Base-by-base conservation (phyloP, 1,139 yeast genomes). In the Zygosaccharomyces pseudobailii region DNA sequence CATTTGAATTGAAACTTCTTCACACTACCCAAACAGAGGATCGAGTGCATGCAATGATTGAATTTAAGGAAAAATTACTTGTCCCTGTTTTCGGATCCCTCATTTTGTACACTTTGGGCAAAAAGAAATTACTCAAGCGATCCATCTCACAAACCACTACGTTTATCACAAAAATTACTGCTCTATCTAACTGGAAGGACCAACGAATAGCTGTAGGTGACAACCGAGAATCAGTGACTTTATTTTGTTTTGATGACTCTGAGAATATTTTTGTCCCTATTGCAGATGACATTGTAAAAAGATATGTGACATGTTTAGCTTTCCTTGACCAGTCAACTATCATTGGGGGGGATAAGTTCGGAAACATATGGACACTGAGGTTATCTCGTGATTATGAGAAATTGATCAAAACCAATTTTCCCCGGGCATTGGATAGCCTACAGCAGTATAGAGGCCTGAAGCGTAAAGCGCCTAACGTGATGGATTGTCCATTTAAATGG, bases 261-360 rank as follows among this genome's bases (percentile, higher is more conserved):
- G 70, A 68, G n/a, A 80, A 83, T 58, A 62, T 62, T 21, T 82
- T 90, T 57, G 60, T 80, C 8, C 76, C 84, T 1, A 71, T 89
- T 54, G 83, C 82, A 0, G 89, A 84, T 59, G 97, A 92, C 66
- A 67, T 75, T 0, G 67, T 83, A 42, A 73, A 81, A 40, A 72
- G 97, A 30, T 87, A 84, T 59, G 72, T 84, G 3, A 84, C 95
- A 0, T 61, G 82, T 1, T 55, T 84, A 40, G 59, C 72, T 2
- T 67, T 79, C 55, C 67, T 92, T 6, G 98, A 92, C 64, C 76
- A 79, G 49, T 82, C 81, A 50, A 88, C 97, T 0, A 76, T 86
- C 0, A 70, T 86, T 34, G 88, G 86, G 0, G 96, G 96, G n/a
- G 98, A 92, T 62, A 84, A 82, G 58, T 89, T 85, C 68, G 97